Evolutionary conservation across 1,139 yeast species (phyloP), one percentile per base, ranked within the genome.

Genomic region (Pneumocystis canis): DNA sequence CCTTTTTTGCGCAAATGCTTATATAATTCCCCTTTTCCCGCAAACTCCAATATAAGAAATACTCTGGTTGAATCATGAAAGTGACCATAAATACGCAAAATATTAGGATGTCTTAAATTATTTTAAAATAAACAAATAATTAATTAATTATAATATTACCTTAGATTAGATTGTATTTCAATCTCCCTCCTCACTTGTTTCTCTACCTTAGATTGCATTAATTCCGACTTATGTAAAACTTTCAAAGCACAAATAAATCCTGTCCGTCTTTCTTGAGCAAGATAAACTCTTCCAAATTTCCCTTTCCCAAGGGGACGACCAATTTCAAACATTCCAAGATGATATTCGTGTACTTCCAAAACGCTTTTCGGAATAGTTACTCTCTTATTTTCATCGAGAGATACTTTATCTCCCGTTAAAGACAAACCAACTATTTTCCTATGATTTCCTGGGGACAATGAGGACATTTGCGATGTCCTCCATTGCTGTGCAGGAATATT

Each of bases 301-400:
- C 98, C 98, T 71, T 88, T 89, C 0, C 98, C 98, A 53, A 92
- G 78, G 64, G 87, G 84, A 63, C 85, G 81, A 14, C 98, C 98
- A 59, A 92, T 80, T 69, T 89, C 96, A 75, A 89, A 92, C 71
- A 88, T 95, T 37, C 79, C 75, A 33, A 84, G 72, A 1, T 75
- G 67, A 63, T 72, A 74, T 54, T 71, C 65, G 16, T 39, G 32
- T 1, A 64, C 60, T 31, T 61, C 61, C 5, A 28, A 54, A 18
- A 32, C 56, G 57, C 35, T 31, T 30, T 32, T 41, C 7, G 40
- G 39, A 18, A 31, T 39, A 35, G 9, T 4, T 7, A 28, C 47
- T 60, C 16, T 47, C 35, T 30, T 25, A 32, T 16, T 32, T 41
- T 53, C 60, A 60, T 39, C 37, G 25, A 47, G 30, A 11, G 54